These are phyloP conservation scores for Tubosaeta sp. DNA, from an alignment of 768 basidiomycete species.

Conservation along the genomic window DNA sequence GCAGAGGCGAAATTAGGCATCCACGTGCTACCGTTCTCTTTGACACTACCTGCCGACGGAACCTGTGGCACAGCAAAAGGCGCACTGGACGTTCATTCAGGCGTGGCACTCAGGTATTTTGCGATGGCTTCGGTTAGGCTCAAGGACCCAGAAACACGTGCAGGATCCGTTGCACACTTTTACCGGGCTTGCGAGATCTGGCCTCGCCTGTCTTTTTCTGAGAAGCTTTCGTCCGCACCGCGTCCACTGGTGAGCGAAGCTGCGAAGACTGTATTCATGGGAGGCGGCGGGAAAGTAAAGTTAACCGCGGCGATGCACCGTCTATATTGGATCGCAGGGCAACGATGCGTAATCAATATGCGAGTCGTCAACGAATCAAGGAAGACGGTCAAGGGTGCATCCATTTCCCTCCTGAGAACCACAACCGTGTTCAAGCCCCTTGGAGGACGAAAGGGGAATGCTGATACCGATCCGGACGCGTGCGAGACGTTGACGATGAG, in stretches of 20 bases:
- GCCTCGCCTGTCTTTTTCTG: constrained; percentile 64
- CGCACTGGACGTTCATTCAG: constrained; percentile 47
- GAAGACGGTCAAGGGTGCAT: constrained; percentile 61
- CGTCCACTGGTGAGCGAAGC: constrained; percentile 56
- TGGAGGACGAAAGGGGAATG: constrained; percentile 28
- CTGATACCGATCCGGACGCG: constrained; percentile 46
- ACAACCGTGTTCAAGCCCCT: constrained; percentile 60
- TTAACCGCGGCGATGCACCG: constrained; percentile 68
- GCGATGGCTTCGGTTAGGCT: constrained; percentile 77
- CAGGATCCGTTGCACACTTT: constrained; percentile 81
- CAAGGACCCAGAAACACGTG: constrained; percentile 55
- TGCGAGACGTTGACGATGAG: constrained; percentile 58
- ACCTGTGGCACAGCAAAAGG: constrained; percentile 58
- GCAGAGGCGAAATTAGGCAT: constrained; percentile 58
- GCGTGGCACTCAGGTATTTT: constrained; percentile 72
- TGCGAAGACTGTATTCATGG: constrained; percentile 54
- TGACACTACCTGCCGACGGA: constrained; percentile 58
- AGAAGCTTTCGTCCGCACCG: constrained; percentile 56
- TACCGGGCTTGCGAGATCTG: constrained; percentile 79
- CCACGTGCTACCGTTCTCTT: constrained; percentile 67
- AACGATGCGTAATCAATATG: constrained; percentile 65
- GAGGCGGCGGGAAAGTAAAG: constrained; percentile 60
- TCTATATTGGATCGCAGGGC: constrained; percentile 77
- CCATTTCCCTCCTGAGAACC: constrained; percentile 60
- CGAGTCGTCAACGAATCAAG: constrained; percentile 63